Base-by-base conservation (phyloP, 2,329 filamentous ascomycete species). In the Trichothecium sympodiale region DNA sequence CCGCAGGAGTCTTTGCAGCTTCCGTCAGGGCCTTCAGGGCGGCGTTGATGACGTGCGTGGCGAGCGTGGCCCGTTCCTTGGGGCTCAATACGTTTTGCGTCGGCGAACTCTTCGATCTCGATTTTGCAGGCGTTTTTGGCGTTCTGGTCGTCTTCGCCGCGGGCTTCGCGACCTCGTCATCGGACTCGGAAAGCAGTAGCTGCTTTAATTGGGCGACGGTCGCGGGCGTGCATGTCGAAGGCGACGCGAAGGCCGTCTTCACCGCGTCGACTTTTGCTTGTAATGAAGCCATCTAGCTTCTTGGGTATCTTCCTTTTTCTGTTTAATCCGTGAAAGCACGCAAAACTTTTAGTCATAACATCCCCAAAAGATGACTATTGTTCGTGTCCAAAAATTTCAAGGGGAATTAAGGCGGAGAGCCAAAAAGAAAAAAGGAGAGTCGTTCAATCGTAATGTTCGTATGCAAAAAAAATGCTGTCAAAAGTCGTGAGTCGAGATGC, bases 11-110 rank as follows among this genome's bases (percentile, higher is more conserved):
- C 51, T 78, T 86, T 15, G 76, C 65, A 0, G 76, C 76, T 38
- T 83, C 77, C n/a, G 69, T 68, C 4, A 89, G 65, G 8, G 71
- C 67, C 48, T 83, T 86, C 28, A 88, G 64, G 2, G 77, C 69
- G 6, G 65, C 63, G 52, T 88, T 89, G 47, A 86, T 74, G 26
- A 85, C 65, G 41, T 86, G 74, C 0, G 82, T 85, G 10, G 83
- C 82, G 26, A 88, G 59, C 31, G 73, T 64, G 34, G 76, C 77
- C 53, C 70, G 75, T 39, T 85, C 80, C 46, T 57, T 64, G 44
- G 46, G 36, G 16, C 41, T 55, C 44, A 47, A 49, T 43, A 40
- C 50, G 45, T 29, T 31, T 3, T 12, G 38, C 3, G 13, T 8
- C 17, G 14, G 6, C 20, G 20, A 6, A n/a, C 28, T 16, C 13